Base-by-base conservation (phyloP, 257 asterid genomes). In the Apocynum venetum region DNA sequence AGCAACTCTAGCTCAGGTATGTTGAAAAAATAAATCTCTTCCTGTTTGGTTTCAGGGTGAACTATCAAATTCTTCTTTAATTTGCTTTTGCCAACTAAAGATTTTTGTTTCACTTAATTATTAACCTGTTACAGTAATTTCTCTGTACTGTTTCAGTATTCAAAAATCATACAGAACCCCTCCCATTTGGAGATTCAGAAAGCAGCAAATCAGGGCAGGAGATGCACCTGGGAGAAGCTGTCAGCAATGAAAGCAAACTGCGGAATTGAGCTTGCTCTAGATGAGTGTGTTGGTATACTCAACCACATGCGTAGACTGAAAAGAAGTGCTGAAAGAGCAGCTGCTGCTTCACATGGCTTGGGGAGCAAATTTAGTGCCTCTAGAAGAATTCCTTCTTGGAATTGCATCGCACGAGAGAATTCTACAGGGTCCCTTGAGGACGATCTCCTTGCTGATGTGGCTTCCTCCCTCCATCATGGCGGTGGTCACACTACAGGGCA, bases 151-250 rank as follows among this genome's bases (percentile, higher is more conserved):
- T 80, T 73, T 43, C 92, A 95, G 97, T 82, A 93, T 53, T 91
- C 92, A 9, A 95, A 95, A 84, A 85, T 95, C 52, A 86, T 95
- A 74, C 99, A 93, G 79, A 95, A 95, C 60, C 99, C 98, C 19
- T 87, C 98, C 2, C 87, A 90, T 25, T 80, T 77, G 72, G 99
- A 95, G 71, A 88, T 91, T 75, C 98, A 91, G 73, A 93, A 91
- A 78, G 88, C 98, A 41, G 96, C 97, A 49, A 89, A 93, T 79
- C 99, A 95, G 79, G 99, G 99, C 44, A 86, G 98, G 73, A 86
- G 98, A 52, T 93, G 97, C 85, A 95, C 94, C 9, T 95, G 98
- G 98, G 99, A 95, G 91, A 95, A 95, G 85, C 93, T 95, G 25
- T 91, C 98, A 3, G 91, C 97, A 46, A 91, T 95, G 19, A 95